These are phyloP conservation scores for Talaromyces wortmannii DNA, from an alignment of 495 filamentous ascomycete species.

Conservation along the genomic window DNA sequence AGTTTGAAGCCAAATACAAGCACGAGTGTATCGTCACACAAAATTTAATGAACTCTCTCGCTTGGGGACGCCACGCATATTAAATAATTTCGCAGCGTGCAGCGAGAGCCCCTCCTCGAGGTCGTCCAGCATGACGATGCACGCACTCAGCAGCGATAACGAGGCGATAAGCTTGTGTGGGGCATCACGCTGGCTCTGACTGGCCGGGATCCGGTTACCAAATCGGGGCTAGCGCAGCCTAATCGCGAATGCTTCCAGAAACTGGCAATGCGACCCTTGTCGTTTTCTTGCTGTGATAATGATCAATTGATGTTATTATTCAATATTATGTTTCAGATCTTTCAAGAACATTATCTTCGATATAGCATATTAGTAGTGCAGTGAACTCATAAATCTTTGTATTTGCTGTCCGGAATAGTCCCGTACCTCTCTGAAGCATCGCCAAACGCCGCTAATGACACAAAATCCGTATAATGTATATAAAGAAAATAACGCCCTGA, in stretches of 20 bases:
- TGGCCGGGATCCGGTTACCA: conserved; percentile 1
- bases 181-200: neutral
- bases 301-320: neutral
- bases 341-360: neutral
- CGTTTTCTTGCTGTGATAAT: neutral
- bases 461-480: neutral
- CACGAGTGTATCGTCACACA: neutral
- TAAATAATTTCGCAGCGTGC: neutral
- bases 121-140: too few species aligned
- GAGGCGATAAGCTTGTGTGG: conserved; percentile 4
- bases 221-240: neutral
- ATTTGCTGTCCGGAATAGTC: neutral
- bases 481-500: neutral
- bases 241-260: conserved; percentile 4
- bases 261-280: conserved; percentile 2
- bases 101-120: too few species aligned
- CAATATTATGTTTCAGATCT: neutral
- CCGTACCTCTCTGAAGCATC: neutral
- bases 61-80: neutral
- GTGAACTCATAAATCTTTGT: neutral
- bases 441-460: neutral
- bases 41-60: neutral
- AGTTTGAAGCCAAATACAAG: neutral
- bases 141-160: neutral
- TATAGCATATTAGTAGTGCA: neutral